Evolutionary conservation across 306 rosid species (phyloP), one percentile per base, ranked within the genome.

Genomic region (Pachyrhizus erosus): DNA sequence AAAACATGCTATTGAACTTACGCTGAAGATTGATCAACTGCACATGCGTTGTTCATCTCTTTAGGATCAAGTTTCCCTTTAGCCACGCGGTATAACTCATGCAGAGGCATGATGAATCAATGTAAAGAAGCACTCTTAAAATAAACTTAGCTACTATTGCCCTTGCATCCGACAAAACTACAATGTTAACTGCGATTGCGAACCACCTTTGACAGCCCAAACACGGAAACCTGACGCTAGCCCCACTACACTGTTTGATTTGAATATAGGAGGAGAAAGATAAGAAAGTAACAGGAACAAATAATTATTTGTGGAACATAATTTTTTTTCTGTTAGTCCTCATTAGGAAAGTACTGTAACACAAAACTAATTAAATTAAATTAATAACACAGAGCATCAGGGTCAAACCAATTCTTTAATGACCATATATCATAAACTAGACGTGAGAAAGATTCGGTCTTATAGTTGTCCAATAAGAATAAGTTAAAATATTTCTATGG

Each of bases 1-100:
- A 60, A 13, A 26, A 5, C 67, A 60, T 66, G 72, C 7, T 2
- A 46, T 43, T 67, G 85, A 85, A 86, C 95, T 87, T 88, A 94
- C 98, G 48, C 62, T 8, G 88, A 64, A 79, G 81, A 84, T 54
- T 77, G 84, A 86, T 84, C 86, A 18, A 55, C 14, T 43, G 82
- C 62, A 79, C 45, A 54, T 46, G 86, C 7, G 57, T 26, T 69
- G 84, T 48, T 86, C 64, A 84, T 84, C 57, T 92, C 94, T 76
- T 75, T 81, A 13, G 91, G 78, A 85, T 88, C 92, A 70, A 82
- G 76, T 80, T 87, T 91, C 37, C 83, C 85, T 78, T 79, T 85
- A 29, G 87, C 83, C 90, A 87, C 75, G 40, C 88, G 67, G 85
- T 90, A 84, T 9, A 89, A 88, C 82, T 94, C 98, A 42, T 88